These are phyloP conservation scores for Ophiostoma ulmi DNA, from an alignment of 2,329 filamentous ascomycete genomes.

Conservation along the genomic window DNA sequence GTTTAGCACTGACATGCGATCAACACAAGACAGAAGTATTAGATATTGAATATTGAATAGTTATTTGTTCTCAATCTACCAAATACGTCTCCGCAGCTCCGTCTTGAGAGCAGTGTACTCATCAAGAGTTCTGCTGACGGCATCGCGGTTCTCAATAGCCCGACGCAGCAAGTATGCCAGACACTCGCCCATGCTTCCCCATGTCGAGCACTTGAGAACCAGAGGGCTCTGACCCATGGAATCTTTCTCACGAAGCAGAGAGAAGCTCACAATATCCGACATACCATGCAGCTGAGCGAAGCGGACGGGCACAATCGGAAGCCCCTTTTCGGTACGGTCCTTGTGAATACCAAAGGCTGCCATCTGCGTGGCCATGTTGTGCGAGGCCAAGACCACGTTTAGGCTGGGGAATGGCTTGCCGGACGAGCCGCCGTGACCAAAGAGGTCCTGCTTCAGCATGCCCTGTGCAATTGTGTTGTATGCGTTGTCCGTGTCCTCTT, in stretches of 20 bases:
- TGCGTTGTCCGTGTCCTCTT: slow-evolving; percentile 3
- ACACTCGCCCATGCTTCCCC: slow-evolving; percentile 9
- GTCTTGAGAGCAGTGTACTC: slow-evolving; percentile 11
- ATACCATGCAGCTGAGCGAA: slow-evolving; percentile 15
- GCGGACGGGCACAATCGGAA: neutral
- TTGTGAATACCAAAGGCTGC: slow-evolving; percentile 6
- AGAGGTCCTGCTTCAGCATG: slow-evolving; percentile 23
- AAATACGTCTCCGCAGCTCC: neutral
- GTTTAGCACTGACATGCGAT: no score
- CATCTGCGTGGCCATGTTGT: slow-evolving; percentile 15
- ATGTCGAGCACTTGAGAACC: slow-evolving; percentile 14
- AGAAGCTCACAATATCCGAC: slow-evolving; percentile 11
- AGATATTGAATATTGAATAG: neutral
- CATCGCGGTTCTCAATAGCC: slow-evolving; percentile 15
- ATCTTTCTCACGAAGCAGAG: neutral
- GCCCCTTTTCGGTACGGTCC: neutral
- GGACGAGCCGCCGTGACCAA: slow-evolving; percentile 18
- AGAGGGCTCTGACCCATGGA: neutral
- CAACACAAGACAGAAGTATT: no score
- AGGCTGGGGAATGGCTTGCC: slow-evolving; percentile 6
- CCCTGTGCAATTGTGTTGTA: slow-evolving; percentile 22
- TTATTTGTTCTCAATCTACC: neutral
- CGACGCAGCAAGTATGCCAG: slow-evolving; percentile 13
- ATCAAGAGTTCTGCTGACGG: slow-evolving; percentile 6
- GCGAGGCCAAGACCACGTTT: neutral